phyloP scores from a whole-genome alignment of 108 stramenopile genomes.

The Asterionellopsis glacialis region DNA sequence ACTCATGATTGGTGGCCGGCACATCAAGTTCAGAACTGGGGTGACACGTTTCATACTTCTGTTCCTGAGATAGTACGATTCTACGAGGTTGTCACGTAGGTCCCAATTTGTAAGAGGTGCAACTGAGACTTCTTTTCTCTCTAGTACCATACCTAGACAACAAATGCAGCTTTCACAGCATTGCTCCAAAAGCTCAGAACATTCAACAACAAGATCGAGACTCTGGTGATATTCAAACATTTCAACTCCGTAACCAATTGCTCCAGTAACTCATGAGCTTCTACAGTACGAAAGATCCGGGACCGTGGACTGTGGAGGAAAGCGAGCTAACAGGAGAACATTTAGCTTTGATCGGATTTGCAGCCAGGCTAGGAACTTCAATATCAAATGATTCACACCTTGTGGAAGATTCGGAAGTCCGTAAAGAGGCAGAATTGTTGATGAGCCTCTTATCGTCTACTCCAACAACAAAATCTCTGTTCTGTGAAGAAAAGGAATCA shows the following conservation, averaged over 20 bases:
- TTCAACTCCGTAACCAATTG: not conserved
- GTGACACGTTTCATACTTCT: too few relatives aligned
- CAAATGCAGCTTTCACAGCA: too few relatives aligned
- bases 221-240: not conserved
- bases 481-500: not conserved
- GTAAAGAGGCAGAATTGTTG: slow-evolving; percentile 68
- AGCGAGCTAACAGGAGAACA: slow-evolving; percentile 27
- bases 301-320: not conserved
- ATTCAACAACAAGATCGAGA: not conserved
- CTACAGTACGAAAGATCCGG: not conserved
- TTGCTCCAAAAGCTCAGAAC: not conserved
- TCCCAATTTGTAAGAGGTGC: too few relatives aligned
- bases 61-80: too few relatives aligned
- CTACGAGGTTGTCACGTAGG: too few relatives aligned
- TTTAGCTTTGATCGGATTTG: slow-evolving; percentile 58
- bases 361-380: slow-evolving; percentile 41
- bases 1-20: too few relatives aligned
- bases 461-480: slow-evolving; percentile 2
- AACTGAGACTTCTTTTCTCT: too few relatives aligned
- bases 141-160: too few relatives aligned
- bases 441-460: slow-evolving; percentile 64
- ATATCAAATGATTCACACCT: slow-evolving; percentile 42
- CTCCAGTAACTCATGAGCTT: not conserved
- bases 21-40: too few relatives aligned
- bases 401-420: slow-evolving; percentile 45